Base-by-base conservation (phyloP, 2,329 filamentous ascomycete genomes). In the Trichoderma aggressivum region DNA sequence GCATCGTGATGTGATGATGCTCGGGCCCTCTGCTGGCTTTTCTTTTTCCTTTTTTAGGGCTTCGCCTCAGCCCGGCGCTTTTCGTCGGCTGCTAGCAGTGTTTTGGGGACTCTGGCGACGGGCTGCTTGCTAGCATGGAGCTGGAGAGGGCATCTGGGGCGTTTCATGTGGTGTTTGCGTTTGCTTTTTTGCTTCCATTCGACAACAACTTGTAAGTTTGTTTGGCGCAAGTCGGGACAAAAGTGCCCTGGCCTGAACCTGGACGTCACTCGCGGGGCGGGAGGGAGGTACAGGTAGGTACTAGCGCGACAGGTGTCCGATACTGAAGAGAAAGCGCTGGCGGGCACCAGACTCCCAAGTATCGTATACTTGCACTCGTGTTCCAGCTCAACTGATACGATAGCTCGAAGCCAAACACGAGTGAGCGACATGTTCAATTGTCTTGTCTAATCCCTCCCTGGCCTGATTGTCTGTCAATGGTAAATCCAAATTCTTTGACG, bases 1-100 rank as follows among this genome's bases (percentile, higher is more conserved):
- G 78, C 81, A 82, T 82, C 5, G 34, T 7, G 16, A 39, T 18
- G 10, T 3, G 53, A 7, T 12, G 53, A 50, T 66, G 7, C 18
- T 43, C 53, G 28, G 43, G 43, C 34, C 11, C 14, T 18, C 18
- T 32, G 12, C 30, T 43, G 32, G 61, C n/a, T n/a, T n/a, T n/a
- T n/a, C n/a, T n/a, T n/a, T n/a, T n/a, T n/a, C n/a, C 28, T 16
- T 24, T 30, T 36, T 36, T 10, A 28, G 30, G 39, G 26, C 18
- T 39, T 47, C 34, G 32, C 60, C 60, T 43, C 26, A n/a, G 60
- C 36, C 24, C 26, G 36, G 47, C 62, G 62, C 62, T 50, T 36
- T 34, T 24, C 24, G 62, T 53, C 30, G 30, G 62, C 32, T 55
- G 50, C 53, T 67, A 67, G 64, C 53, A 55, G 55, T 62, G 60